Percentiles rank a stretch among this genome's conserved stretches.
These are phyloP conservation scores for Pyrrhoderma lamaoense DNA, from an alignment of 1,284 basidiomycete species.

Conservation along the genomic window DNA sequence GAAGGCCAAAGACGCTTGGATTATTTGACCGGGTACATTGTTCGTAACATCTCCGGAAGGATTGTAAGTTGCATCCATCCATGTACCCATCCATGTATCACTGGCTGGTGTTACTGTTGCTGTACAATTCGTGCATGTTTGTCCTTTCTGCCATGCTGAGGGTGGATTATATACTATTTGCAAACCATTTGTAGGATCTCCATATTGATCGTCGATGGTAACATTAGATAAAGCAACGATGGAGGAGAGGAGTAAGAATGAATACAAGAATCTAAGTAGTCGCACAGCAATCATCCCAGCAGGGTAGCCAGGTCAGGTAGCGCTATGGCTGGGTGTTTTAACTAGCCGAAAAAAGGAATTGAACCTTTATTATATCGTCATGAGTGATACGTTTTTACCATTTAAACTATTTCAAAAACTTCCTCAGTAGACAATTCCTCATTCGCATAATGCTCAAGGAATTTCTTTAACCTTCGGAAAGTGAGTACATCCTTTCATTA, in stretches of 20 bases:
- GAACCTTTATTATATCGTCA: too few species aligned
- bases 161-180: conserved; percentile 8
- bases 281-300: too few species aligned
- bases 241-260: not conserved
- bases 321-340: too few species aligned
- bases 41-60: not conserved
- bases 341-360: too few species aligned
- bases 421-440: too few species aligned
- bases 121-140: conserved; percentile 6
- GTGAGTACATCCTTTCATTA: too few species aligned
- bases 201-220: conserved; percentile 14
- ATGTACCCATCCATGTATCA: conserved; percentile 9
- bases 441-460: too few species aligned
- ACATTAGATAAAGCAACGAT: conserved; percentile 3
- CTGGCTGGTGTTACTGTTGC: conserved; percentile 5
- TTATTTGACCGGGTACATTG: conserved; percentile 10
- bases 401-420: too few species aligned
- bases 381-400: too few species aligned
- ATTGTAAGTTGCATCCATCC: conserved; percentile 14
- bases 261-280: too few species aligned
- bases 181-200: conserved; percentile 10
- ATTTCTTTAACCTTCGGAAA: too few species aligned
- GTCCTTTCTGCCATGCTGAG: conserved; percentile 10
- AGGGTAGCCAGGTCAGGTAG: too few species aligned
- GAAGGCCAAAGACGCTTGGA: conserved; percentile 8